Evolutionary conservation across 495 filamentous ascomycete genomes (phyloP).

Genomic region (Cercophora scortea): DNA sequence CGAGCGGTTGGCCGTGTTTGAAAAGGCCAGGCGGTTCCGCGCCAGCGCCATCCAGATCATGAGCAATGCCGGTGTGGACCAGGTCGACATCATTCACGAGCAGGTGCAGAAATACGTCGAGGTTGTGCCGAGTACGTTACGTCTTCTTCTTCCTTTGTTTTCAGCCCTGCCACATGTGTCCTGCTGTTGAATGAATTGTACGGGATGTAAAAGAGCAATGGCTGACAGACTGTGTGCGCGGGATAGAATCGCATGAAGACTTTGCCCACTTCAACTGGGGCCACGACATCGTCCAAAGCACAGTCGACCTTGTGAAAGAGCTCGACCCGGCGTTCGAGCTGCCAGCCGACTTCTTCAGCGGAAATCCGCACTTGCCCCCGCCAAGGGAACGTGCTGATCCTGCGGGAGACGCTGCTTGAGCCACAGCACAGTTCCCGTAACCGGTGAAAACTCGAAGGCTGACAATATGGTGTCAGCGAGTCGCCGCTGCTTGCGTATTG

Average conservation of each 20-base stretch:
- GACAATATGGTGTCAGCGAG: too few species aligned
- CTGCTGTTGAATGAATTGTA: not conserved
- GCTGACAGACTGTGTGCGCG: not conserved
- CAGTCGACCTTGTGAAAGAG: constrained; percentile 4
- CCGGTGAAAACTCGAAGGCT: too few species aligned
- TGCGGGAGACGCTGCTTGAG: too few species aligned
- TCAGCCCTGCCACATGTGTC: not conserved
- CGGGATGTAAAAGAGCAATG: not conserved
- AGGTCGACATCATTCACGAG: constrained; percentile 12
- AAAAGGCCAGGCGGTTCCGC: constrained; percentile 41
- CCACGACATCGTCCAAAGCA: constrained; percentile 12
- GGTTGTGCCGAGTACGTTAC: constrained; percentile 16
- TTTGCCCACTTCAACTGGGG: constrained; percentile 20
- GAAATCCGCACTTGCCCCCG: constrained; percentile 1
- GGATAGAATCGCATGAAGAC: constrained; percentile 12
- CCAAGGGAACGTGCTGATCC: not conserved
- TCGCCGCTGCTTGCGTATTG: too few species aligned
- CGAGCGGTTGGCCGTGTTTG: constrained; percentile 41
- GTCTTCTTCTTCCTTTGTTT: not conserved
- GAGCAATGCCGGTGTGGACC: constrained; percentile 21
- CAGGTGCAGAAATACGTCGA: constrained; percentile 18
- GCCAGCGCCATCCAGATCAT: constrained; percentile 47
- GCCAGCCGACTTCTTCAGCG: constrained; percentile 8
- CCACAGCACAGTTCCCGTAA: too few species aligned
- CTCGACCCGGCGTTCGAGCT: constrained; percentile 12